Percentiles rank a stretch among this genome's conserved stretches.
phyloP scores from a whole-genome alignment of 1,284 basidiomycete species.

The Gastroboletus turbinatus region DNA sequence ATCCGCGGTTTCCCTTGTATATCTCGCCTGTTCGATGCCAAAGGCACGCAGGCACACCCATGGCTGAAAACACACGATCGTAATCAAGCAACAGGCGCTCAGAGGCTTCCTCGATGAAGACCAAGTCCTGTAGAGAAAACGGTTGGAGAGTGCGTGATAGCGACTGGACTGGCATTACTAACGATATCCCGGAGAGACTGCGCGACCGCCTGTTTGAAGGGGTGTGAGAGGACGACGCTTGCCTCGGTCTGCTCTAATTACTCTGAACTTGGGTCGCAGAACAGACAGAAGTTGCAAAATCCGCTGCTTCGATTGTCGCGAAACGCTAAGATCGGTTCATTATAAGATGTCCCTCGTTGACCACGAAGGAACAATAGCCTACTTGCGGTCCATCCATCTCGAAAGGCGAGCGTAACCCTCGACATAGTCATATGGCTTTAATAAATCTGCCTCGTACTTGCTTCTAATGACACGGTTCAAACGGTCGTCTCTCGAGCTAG shows the following conservation, averaged over 20 bases:
- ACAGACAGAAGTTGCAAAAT: conserved; percentile 89
- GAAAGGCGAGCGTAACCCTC: conserved; percentile 89
- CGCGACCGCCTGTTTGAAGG: conserved; percentile 68
- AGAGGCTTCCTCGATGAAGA: conserved; percentile 97
- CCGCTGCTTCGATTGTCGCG: conserved; percentile 86
- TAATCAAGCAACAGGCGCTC: conserved; percentile 95
- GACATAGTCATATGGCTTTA: conserved; percentile 97
- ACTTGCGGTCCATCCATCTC: conserved; percentile 95
- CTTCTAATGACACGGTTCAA: conserved; percentile 91
- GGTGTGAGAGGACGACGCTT: not conserved
- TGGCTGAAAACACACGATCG: conserved; percentile 92
- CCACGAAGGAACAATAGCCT: conserved; percentile 21
- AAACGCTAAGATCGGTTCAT: conserved; percentile 54
- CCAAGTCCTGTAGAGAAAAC: conserved; percentile 65
- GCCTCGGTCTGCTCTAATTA: conserved; percentile 34
- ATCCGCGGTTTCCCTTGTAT: conserved; percentile 96
- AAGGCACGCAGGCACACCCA: conserved; percentile 95
- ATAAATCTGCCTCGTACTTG: conserved; percentile 94
- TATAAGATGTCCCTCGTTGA: not conserved
- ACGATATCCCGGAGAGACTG: conserved; percentile 88
- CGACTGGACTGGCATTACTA: conserved; percentile 19
- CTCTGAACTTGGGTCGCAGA: conserved; percentile 90
- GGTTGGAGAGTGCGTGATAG: not conserved
- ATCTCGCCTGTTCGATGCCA: conserved; percentile 98
- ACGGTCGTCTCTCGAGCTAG: conserved; percentile 88